Percentiles rank a stretch among this genome's conserved stretches.
Conservation (phyloP, 495 filamentous ascomycete species). For the Daldinia decipiens region DNA sequence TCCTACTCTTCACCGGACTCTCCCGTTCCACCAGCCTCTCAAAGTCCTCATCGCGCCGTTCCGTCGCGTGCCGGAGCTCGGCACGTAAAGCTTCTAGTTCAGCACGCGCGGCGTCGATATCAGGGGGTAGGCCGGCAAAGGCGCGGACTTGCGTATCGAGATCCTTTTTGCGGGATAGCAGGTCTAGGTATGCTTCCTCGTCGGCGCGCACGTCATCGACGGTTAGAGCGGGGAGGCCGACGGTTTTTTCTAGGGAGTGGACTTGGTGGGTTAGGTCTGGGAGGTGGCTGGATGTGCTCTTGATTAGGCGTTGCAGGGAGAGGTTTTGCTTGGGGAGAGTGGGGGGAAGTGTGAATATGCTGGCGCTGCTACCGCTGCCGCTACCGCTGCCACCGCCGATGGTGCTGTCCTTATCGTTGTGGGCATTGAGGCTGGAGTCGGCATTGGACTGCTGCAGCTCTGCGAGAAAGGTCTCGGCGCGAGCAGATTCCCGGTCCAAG, state of each 20-base stretch:
- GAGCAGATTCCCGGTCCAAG: slow-evolving; percentile 49
- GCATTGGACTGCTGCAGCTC: slow-evolving; percentile 37
- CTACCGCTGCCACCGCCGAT: not conserved
- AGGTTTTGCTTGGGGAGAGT: slow-evolving; percentile 67
- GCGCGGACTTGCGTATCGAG: slow-evolving; percentile 66
- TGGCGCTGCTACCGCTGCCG: not conserved
- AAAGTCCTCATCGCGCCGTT: slow-evolving; percentile 73
- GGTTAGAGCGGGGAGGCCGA: slow-evolving; percentile 45
- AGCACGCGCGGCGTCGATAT: slow-evolving; percentile 70
- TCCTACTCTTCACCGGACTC: slow-evolving; percentile 55
- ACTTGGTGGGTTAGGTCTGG: slow-evolving; percentile 61
- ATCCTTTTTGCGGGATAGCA: slow-evolving; percentile 62
- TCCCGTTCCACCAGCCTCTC: slow-evolving; percentile 67
- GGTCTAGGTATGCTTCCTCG: slow-evolving; percentile 62
- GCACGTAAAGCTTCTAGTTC: slow-evolving; percentile 71
- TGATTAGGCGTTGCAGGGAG: slow-evolving; percentile 70
- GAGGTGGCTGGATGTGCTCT: slow-evolving; percentile 66
- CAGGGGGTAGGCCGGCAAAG: slow-evolving; percentile 76
- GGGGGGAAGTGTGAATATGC: slow-evolving; percentile 42
- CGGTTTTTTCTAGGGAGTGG: slow-evolving; percentile 45
- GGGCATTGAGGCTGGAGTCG: slow-evolving; percentile 51
- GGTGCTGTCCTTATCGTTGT: slow-evolving; percentile 48
- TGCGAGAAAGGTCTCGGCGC: slow-evolving; percentile 44
- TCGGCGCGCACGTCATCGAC: slow-evolving; percentile 61
- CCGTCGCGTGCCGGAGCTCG: slow-evolving; percentile 67